These are phyloP conservation scores for Penicillium sp. DNA, from an alignment of 2,329 filamentous ascomycete species.

Conservation along the genomic window DNA sequence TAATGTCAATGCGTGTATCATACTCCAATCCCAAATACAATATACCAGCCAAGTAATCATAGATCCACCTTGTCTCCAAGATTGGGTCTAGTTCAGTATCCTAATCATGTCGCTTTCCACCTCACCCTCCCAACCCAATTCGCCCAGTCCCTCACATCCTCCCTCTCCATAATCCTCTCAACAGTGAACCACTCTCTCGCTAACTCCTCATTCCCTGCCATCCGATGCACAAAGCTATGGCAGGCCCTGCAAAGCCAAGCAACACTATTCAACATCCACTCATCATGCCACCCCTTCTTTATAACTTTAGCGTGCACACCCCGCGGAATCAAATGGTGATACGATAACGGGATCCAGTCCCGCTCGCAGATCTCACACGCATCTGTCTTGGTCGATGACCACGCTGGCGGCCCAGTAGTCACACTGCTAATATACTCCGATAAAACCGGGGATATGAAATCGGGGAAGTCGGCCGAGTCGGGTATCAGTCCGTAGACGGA, in stretches of 20 bases:
- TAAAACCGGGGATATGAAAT: constrained; percentile 64
- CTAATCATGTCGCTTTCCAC: constrained; percentile 64
- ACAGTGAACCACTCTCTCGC: constrained; percentile 72
- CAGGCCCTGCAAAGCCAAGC: constrained; percentile 86
- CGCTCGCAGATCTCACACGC: constrained; percentile 76
- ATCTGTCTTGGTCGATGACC: constrained; percentile 55
- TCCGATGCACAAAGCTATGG: constrained; percentile 76
- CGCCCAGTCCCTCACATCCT: constrained; percentile 71
- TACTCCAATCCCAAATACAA: neutral
- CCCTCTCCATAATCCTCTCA: constrained; percentile 66
- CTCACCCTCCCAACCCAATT: constrained; percentile 71
- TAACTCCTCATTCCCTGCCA: constrained; percentile 74
- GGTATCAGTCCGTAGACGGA: constrained; percentile 64
- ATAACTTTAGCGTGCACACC: constrained; percentile 73
- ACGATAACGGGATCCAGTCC: constrained; percentile 73
- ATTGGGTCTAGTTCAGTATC: neutral
- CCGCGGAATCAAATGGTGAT: constrained; percentile 84
- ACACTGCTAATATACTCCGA: constrained; percentile 60
- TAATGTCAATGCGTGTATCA: neutral
- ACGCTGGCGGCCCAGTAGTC: constrained; percentile 64
- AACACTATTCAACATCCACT: constrained; percentile 73
- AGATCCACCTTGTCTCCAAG: neutral
- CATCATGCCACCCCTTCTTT: constrained; percentile 76
- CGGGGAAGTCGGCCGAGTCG: constrained; percentile 45
- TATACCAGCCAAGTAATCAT: neutral